phyloP scores from a whole-genome alignment of 495 filamentous ascomycete species.

The Lepraria neglecta region DNA sequence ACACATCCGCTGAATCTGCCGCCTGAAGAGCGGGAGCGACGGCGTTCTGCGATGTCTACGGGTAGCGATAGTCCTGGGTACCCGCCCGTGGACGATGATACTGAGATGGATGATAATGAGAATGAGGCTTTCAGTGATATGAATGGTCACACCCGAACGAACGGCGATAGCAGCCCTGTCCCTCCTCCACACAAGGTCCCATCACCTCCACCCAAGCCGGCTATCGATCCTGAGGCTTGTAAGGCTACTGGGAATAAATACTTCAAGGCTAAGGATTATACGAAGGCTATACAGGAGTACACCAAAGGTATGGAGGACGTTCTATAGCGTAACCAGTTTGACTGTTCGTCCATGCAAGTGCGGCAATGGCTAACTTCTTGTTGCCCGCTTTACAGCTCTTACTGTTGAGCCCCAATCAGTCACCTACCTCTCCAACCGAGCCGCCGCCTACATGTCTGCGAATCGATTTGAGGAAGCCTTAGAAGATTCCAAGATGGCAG shows the following conservation, averaged over 20 bases:
- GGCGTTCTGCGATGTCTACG: conserved; percentile 64
- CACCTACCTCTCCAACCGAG: conserved; percentile 91
- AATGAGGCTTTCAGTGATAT: conserved; percentile 30
- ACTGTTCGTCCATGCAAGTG: neutral
- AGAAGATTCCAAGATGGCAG: conserved; percentile 73
- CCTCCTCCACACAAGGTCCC: conserved; percentile 74
- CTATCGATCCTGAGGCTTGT: conserved; percentile 74
- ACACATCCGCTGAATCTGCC: conserved; percentile 81
- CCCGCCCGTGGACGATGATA: conserved; percentile 74
- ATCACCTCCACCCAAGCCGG: conserved; percentile 40
- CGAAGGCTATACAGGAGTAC: conserved; percentile 81
- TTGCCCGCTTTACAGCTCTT: conserved; percentile 53
- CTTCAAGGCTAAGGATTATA: conserved; percentile 87
- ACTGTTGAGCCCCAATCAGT: conserved; percentile 69
- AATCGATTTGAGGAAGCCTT: conserved; percentile 70
- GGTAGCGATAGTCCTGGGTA: conserved; percentile 51
- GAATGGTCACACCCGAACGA: conserved; percentile 50
- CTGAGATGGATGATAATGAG: conserved; percentile 44
- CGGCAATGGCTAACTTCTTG: neutral
- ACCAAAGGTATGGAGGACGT: conserved; percentile 63
- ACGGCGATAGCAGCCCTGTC: conserved; percentile 54
- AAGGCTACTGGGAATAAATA: conserved; percentile 92
- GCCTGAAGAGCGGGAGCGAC: conserved; percentile 71
- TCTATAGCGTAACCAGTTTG: neutral
- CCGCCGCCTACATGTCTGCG: conserved; percentile 85